phyloP scores from a whole-genome alignment of 2,329 filamentous ascomycete genomes.

The Pleochaeta shiraiana region DNA sequence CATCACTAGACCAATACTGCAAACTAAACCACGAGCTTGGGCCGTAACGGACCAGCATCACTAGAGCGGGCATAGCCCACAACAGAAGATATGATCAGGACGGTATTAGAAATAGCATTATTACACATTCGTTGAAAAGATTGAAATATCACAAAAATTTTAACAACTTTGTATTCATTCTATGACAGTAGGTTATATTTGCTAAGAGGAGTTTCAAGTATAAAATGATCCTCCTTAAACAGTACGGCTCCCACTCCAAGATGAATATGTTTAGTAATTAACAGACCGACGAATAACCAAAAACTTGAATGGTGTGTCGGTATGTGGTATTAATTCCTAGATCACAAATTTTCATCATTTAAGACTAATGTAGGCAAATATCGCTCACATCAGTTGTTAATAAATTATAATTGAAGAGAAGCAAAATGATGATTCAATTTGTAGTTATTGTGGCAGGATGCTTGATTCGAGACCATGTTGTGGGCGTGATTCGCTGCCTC shows the following conservation, averaged over 20 bases:
- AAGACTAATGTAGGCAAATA: not conserved
- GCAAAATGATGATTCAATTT: not conserved
- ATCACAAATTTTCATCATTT: not conserved
- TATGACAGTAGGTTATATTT: not conserved
- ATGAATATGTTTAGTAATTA: not conserved
- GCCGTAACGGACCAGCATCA: too few relatives aligned
- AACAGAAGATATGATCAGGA: not conserved
- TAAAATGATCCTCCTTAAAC: not conserved
- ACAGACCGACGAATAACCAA: too few relatives aligned
- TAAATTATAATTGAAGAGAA: not conserved
- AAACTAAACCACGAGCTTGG: too few relatives aligned
- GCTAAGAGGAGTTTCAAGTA: not conserved
- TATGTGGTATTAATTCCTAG: not conserved
- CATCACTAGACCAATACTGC: too few relatives aligned
- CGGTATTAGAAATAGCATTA: not conserved
- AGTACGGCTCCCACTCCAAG: not conserved
- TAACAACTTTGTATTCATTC: not conserved
- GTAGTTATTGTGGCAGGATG: not conserved
- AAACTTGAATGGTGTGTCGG: not conserved
- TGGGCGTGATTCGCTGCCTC: conserved; percentile 1
- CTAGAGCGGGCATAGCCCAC: too few relatives aligned
- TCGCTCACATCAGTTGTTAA: not conserved
- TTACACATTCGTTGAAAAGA: not conserved
- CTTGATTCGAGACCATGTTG: not conserved
- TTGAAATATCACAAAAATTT: not conserved